These are phyloP conservation scores for Xenoacremonium recifei DNA, from an alignment of 2,329 filamentous ascomycete genomes.

Conservation along the genomic window DNA sequence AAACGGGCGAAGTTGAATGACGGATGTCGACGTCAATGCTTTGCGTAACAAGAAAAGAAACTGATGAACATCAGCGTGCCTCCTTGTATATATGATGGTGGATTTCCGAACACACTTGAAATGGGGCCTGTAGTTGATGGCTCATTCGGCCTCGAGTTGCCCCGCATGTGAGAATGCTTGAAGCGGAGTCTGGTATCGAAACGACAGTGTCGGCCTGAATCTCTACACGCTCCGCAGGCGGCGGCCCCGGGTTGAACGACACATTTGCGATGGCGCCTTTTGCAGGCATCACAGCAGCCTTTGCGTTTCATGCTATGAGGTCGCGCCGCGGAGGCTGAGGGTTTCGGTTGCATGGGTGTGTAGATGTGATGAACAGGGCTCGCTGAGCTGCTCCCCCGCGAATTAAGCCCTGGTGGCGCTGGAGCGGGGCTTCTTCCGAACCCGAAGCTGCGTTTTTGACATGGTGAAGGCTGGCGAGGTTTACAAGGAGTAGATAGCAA, in stretches of 20 bases:
- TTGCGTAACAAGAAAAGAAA: neutral
- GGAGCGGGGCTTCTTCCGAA: no score
- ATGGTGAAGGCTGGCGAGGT: no score
- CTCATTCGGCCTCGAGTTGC: conserved; percentile 6
- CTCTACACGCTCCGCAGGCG: conserved; percentile 9
- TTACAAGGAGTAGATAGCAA: no score
- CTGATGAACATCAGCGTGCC: neutral
- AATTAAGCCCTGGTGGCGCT: no score
- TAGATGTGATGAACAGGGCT: no score
- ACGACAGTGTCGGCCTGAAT: conserved; percentile 9
- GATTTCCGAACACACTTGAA: conserved; percentile 67
- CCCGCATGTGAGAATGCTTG: conserved; percentile 8
- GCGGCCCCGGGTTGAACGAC: conserved; percentile 7
- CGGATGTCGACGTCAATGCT: no score
- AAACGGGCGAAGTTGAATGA: no score
- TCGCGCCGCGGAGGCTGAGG: no score
- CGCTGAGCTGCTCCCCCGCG: no score
- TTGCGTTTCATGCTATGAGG: conserved; percentile 9
- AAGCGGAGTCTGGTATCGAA: conserved; percentile 12
- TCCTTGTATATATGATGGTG: conserved; percentile 46
- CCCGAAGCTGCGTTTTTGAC: no score
- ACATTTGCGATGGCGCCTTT: conserved; percentile 12
- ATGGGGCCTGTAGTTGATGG: conserved; percentile 50
- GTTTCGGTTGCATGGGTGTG: no score
- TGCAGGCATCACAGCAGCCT: conserved; percentile 11